phyloP scores from a whole-genome alignment of 306 rosid genomes.

The Dalbergia cultrata region DNA sequence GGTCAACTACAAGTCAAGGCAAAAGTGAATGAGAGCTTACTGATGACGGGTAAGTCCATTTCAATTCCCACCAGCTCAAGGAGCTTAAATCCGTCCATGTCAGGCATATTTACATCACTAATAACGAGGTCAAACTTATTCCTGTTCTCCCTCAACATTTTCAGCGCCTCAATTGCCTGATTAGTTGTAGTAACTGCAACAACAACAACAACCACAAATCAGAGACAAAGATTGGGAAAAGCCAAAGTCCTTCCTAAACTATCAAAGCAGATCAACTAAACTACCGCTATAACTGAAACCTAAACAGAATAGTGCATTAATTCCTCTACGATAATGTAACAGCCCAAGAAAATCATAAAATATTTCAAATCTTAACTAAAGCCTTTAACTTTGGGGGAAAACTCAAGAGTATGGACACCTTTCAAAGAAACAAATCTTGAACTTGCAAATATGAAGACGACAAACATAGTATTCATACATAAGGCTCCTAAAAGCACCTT shows the following conservation, averaged over 20 bases:
- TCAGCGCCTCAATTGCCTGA: slow-evolving; percentile 72
- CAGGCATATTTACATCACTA: slow-evolving; percentile 92
- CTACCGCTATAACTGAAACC: background rate
- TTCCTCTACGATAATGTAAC: slow-evolving; percentile 5
- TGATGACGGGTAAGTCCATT: slow-evolving; percentile 95
- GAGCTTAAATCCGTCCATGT: slow-evolving; percentile 93
- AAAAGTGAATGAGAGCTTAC: slow-evolving; percentile 59
- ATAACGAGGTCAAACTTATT: slow-evolving; percentile 81
- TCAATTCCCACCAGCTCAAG: slow-evolving; percentile 91
- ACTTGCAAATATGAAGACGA: slow-evolving; percentile 4
- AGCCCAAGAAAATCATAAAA: slow-evolving; percentile 13
- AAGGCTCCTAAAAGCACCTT: slow-evolving; percentile 7
- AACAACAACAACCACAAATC: slow-evolving; percentile 45
- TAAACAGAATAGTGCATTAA: background rate
- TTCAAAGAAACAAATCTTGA: background rate
- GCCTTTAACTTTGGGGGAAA: slow-evolving; percentile 4
- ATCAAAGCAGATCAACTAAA: slow-evolving; percentile 30
- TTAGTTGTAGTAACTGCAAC: slow-evolving; percentile 77
- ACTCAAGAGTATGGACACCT: background rate
- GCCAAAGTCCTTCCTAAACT: slow-evolving; percentile 27
- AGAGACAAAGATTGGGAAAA: slow-evolving; percentile 12
- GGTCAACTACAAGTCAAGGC: slow-evolving; percentile 6
- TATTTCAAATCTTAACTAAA: slow-evolving; percentile 17
- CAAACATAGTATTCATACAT: background rate
- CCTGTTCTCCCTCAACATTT: slow-evolving; percentile 81